Conservation (phyloP, 768 basidiomycete species). For the Kwoniella pini region DNA sequence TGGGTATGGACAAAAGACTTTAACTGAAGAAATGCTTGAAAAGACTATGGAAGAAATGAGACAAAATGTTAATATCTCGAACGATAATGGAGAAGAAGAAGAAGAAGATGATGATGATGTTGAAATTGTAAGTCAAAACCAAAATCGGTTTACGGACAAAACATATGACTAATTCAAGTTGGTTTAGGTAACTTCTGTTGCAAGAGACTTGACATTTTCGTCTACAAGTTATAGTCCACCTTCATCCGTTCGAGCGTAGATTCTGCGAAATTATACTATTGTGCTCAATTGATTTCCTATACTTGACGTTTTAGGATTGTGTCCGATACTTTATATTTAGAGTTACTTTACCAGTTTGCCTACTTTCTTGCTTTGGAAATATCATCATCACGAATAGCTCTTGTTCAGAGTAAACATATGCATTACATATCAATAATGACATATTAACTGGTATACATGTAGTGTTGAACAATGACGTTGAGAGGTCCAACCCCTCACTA, state of each 20-base stretch:
- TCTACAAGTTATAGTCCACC: constrained; percentile 6
- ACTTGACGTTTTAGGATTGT: too few species aligned
- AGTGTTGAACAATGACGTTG: too few species aligned
- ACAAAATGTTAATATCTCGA: not conserved
- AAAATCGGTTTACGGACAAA: not conserved
- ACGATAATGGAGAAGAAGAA: constrained; percentile 23
- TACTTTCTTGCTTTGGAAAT: too few species aligned
- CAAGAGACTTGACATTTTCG: constrained; percentile 3
- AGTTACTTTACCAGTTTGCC: too few species aligned
- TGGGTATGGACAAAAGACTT: not conserved
- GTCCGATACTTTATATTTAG: too few species aligned
- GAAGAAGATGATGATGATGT: constrained; percentile 49
- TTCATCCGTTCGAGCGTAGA: constrained; percentile 5
- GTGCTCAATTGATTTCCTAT: too few species aligned
- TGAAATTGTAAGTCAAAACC: constrained; percentile 41
- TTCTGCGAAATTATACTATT: too few species aligned
- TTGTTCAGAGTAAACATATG: too few species aligned
- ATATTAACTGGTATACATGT: too few species aligned
- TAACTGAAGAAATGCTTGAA: constrained; percentile 29
- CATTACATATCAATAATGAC: too few species aligned
- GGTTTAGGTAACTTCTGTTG: not conserved
- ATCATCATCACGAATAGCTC: too few species aligned
- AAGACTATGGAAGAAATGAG: constrained; percentile 23
- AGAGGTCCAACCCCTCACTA: too few species aligned
- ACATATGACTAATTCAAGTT: not conserved